phyloP scores from a whole-genome alignment of 2,329 filamentous ascomycete genomes.

The Botrytis deweyae region DNA sequence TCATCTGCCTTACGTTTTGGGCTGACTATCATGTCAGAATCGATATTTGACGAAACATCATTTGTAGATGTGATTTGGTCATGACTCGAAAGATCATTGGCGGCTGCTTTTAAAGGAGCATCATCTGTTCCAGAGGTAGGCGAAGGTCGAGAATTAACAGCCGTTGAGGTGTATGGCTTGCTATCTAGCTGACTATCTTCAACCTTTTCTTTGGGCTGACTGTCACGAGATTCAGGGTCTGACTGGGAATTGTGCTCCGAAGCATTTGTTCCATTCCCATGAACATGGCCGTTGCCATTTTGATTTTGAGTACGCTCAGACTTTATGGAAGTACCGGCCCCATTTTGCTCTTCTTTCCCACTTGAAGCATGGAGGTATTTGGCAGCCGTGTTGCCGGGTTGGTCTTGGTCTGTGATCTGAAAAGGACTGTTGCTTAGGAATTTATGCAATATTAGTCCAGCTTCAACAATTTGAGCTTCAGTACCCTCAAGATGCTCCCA shows the following conservation, averaged over 20 bases:
- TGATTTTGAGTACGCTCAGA: background rate
- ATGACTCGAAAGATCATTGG: slow-evolving; percentile 35
- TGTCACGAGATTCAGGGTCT: background rate
- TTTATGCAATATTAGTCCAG: slow-evolving; percentile 73
- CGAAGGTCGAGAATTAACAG: slow-evolving; percentile 6
- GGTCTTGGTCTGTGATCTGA: slow-evolving; percentile 14
- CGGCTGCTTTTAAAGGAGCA: slow-evolving; percentile 31
- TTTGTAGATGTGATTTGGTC: slow-evolving; percentile 13
- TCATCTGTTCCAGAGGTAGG: slow-evolving; percentile 29
- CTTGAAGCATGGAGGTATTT: slow-evolving; percentile 22
- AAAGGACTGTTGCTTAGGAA: slow-evolving; percentile 63
- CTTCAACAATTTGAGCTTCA: slow-evolving; percentile 66
- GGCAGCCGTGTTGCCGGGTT: slow-evolving; percentile 9
- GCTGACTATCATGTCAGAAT: slow-evolving; percentile 1
- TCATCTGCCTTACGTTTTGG: slow-evolving; percentile 23
- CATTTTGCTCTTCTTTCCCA: slow-evolving; percentile 9
- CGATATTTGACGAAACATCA: slow-evolving; percentile 13
- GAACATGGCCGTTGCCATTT: slow-evolving; percentile 16
- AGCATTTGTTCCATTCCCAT: slow-evolving; percentile 15
- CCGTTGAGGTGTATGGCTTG: background rate
- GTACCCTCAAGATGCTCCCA: slow-evolving; percentile 77
- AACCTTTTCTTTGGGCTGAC: slow-evolving; percentile 26
- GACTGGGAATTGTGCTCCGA: slow-evolving; percentile 17
- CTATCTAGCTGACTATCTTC: slow-evolving; percentile 1
- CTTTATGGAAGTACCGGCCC: background rate